Evolutionary conservation across 441 rosid species (phyloP), one percentile per base, ranked within the genome.

Genomic region (Gossypium lobatum): DNA sequence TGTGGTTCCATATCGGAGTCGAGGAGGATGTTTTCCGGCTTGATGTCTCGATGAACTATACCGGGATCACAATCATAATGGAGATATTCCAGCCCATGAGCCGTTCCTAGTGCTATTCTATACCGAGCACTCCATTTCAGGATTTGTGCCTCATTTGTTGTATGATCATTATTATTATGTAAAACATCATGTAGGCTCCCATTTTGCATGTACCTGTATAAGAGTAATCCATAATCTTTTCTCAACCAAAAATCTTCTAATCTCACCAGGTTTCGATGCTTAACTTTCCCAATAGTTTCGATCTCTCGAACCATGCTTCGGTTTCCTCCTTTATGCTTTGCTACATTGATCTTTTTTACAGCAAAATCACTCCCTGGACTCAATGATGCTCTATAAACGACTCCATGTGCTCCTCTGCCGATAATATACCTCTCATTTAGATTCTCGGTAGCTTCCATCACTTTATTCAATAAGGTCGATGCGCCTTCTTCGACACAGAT

Each of bases 321-420:
- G 42, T 71, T 78, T 6, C 85, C 92, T 14, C 85, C 85, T 74
- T 76, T 83, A 70, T 78, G 78, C 70, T 80, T 88, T 13, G 87
- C 70, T 58, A 86, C 83, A 53, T 42, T 68, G 57, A 93, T 82
- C 82, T 83, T 90, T 83, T 94, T 92, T 4, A 86, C 83, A 0
- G 95, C 97, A 64, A 81, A 92, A 46, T 77, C 79, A 21, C 76
- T 54, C 39, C 83, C 85, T 0, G 83, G 79, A 4, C 77, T 83
- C 73, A 91, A 25, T 9, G 82, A 73, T 26, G 88, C 97, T 83
- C 83, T 88, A 68, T 85, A 91, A 23, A 91, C 88, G 42, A 84
- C 80, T 71, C 97, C 98, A 55, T 93, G 98, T 20, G 85, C 87
- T 76, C 97, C 98, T 76, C 80, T 88, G 34, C 97, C 98, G 7